A percentile compares a stretch with the other conserved stretches of the same genome.
phyloP scores from a whole-genome alignment of 75 land plant genomes.

The Cupressus sempervirens region DNA sequence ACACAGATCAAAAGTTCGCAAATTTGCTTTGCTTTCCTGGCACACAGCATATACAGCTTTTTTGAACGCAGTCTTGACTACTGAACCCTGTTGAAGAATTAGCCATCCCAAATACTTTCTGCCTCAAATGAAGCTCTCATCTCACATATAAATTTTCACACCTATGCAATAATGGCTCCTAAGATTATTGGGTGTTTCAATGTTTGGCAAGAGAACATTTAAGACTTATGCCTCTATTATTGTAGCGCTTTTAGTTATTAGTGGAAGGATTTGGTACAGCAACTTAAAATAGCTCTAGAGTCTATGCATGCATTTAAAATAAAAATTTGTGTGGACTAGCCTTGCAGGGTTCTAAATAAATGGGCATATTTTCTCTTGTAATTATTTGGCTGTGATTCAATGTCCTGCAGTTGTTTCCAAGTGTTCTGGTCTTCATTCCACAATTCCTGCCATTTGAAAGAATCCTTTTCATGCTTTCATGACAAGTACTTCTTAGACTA shows the following conservation, averaged over 20 bases:
- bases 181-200: not conserved
- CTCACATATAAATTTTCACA: not conserved
- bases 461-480: not conserved
- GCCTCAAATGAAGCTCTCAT: not conserved
- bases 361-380: not conserved
- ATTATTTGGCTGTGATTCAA: not conserved
- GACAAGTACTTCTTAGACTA: not conserved
- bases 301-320: not conserved
- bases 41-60: not conserved
- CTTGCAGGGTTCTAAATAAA: not conserved
- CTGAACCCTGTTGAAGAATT: not conserved
- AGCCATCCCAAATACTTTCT: not conserved
- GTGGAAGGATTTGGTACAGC: not conserved
- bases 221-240: not conserved
- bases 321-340: not conserved
- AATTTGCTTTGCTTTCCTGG: not conserved
- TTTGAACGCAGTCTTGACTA: not conserved
- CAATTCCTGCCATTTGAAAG: not conserved
- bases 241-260: not conserved
- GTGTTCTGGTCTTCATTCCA: not conserved
- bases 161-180: not conserved
- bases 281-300: not conserved
- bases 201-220: not conserved
- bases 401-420: not conserved
- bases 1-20: not conserved